These are phyloP conservation scores for Phytophthora tentaculata DNA, from an alignment of 352 stramenopile genomes.

Conservation along the genomic window DNA sequence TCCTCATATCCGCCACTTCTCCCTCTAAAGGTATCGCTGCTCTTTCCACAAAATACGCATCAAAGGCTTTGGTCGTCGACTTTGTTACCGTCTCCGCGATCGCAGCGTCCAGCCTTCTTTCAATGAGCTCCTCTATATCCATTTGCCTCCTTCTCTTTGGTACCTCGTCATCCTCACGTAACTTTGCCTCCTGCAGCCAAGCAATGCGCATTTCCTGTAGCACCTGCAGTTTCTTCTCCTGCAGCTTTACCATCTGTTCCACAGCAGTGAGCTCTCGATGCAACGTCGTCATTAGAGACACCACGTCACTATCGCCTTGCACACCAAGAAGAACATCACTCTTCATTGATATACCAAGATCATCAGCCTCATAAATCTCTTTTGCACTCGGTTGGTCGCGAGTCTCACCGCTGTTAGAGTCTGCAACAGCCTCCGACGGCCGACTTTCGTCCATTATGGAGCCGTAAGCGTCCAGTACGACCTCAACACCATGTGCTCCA, in stretches of 20 bases:
- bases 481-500: constrained; percentile 13
- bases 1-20: constrained; percentile 47
- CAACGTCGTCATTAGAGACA: constrained; percentile 20
- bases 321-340: not conserved
- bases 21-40: constrained; percentile 8
- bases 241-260: constrained; percentile 51
- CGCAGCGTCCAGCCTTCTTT: constrained; percentile 31
- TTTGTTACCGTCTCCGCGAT: constrained; percentile 1
- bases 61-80: constrained; percentile 27
- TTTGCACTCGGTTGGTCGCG: not conserved
- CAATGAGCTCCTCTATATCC: constrained; percentile 18
- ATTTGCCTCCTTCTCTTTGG: not conserved
- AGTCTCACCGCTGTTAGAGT: not conserved
- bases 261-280: constrained; percentile 37
- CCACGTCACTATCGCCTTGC: not conserved
- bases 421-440: not conserved
- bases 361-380: not conserved
- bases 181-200: constrained; percentile 23
- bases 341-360: not conserved
- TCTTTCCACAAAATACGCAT: constrained; percentile 53
- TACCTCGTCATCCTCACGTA: not conserved
- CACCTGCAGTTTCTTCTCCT: constrained; percentile 48
- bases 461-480: constrained; percentile 21
- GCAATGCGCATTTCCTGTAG: constrained; percentile 34
- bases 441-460: constrained; percentile 11